Percentiles rank a stretch among this genome's conserved stretches.
phyloP scores from a whole-genome alignment of 1,139 yeast species.

The Suhomyces kunorum region DNA sequence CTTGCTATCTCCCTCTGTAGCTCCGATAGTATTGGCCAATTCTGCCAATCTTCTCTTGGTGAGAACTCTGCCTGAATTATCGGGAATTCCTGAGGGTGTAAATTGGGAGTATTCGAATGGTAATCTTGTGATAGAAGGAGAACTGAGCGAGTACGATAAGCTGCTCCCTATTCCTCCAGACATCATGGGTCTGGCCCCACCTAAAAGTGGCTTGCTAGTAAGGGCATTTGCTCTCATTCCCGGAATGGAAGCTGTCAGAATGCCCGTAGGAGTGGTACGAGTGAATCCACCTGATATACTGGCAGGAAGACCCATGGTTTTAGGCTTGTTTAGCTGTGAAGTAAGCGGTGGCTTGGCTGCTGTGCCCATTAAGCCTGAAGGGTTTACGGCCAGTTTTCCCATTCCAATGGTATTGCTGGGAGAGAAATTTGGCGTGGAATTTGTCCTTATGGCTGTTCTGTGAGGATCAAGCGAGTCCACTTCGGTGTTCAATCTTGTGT shows the following conservation, averaged over 20 bases:
- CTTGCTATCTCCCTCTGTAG: conserved; percentile 87
- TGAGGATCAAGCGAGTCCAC: neutral
- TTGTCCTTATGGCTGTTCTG: conserved; percentile 1
- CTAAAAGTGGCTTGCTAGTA: conserved; percentile 7
- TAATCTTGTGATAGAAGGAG: conserved; percentile 11
- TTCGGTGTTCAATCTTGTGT: conserved; percentile 1
- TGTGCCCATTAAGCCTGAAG: neutral
- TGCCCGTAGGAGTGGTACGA: conserved; percentile 10
- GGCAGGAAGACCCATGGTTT: conserved; percentile 8
- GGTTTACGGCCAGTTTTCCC: conserved; percentile 4
- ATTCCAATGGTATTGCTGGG: neutral
- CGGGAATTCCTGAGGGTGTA: conserved; percentile 39
- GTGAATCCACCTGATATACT: conserved; percentile 10
- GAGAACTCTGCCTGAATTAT: conserved; percentile 73
- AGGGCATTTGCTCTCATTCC: conserved; percentile 11
- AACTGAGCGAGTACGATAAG: conserved; percentile 11
- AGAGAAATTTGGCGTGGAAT: conserved; percentile 6
- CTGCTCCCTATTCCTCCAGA: conserved; percentile 9
- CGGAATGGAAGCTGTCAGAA: conserved; percentile 8
- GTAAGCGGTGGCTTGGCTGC: conserved; percentile 3
- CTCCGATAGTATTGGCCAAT: conserved; percentile 76
- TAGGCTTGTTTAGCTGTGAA: conserved; percentile 5
- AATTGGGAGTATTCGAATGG: conserved; percentile 24
- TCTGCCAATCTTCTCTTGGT: conserved; percentile 88
- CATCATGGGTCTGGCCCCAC: conserved; percentile 6